Conservation (phyloP, 2,329 filamentous ascomycete species). For the Claviceps fusiformis region DNA sequence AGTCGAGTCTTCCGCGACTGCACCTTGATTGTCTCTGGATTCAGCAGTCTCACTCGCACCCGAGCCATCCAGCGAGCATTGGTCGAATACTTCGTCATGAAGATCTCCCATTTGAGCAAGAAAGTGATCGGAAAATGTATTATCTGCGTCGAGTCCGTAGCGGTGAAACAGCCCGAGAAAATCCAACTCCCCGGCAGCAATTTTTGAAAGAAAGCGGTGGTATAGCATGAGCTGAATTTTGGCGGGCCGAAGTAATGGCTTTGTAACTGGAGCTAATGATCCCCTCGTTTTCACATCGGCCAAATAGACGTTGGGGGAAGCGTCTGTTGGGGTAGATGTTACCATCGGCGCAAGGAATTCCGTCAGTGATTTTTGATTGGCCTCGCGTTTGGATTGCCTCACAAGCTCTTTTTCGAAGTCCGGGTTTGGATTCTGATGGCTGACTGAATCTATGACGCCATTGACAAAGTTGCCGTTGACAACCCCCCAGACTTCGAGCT, state of each 20-base stretch:
- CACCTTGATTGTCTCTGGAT: neutral
- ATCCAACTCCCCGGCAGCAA: slow-evolving; percentile 58
- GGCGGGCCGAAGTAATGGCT: slow-evolving; percentile 59
- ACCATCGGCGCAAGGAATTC: slow-evolving; percentile 24
- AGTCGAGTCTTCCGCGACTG: neutral
- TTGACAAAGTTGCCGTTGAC: slow-evolving; percentile 73
- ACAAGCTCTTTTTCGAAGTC: slow-evolving; percentile 49
- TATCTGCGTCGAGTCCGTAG: slow-evolving; percentile 53
- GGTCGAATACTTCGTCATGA: slow-evolving; percentile 51
- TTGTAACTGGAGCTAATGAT: slow-evolving; percentile 48
- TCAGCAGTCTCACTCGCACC: neutral
- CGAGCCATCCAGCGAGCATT: slow-evolving; percentile 25
- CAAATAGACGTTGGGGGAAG: slow-evolving; percentile 45
- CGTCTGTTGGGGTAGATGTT: neutral
- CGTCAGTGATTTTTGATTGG: slow-evolving; percentile 25
- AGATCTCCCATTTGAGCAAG: slow-evolving; percentile 59
- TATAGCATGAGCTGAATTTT: slow-evolving; percentile 85
- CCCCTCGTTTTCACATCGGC: slow-evolving; percentile 79
- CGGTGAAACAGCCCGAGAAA: slow-evolving; percentile 55
- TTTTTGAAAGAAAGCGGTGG: slow-evolving; percentile 64
- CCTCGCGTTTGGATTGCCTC: slow-evolving; percentile 14
- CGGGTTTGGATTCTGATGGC: slow-evolving; percentile 60
- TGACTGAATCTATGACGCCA: slow-evolving; percentile 80
- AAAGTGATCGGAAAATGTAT: slow-evolving; percentile 64
- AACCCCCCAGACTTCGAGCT: slow-evolving; percentile 74